These are phyloP conservation scores for Vanderwaltozyma yarrowii DNA, from an alignment of 805 yeast species.

Conservation along the genomic window DNA sequence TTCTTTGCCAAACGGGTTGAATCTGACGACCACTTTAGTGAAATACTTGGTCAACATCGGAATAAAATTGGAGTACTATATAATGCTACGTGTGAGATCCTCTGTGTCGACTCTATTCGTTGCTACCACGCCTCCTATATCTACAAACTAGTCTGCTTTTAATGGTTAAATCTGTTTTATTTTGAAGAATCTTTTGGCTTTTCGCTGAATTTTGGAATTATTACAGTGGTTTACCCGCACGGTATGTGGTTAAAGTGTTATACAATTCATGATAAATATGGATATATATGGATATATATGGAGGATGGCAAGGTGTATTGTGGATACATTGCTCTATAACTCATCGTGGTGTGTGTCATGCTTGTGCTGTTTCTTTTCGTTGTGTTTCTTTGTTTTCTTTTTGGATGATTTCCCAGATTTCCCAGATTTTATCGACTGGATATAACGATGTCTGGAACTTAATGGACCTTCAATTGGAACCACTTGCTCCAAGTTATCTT, in stretches of 20 bases:
- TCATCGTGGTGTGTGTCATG: conserved; percentile 7
- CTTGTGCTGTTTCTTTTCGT: background rate
- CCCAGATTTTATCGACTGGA: conserved; percentile 10
- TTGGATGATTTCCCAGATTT: conserved; percentile 4
- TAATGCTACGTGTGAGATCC: too few species aligned
- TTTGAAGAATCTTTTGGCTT: too few species aligned
- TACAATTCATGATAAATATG: too few species aligned
- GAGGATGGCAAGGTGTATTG: background rate
- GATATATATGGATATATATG: background rate
- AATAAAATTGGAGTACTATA: too few species aligned
- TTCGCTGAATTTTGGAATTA: too few species aligned
- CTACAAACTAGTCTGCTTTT: too few species aligned
- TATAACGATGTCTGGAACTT: conserved; percentile 16
- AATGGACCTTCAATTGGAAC: conserved; percentile 28
- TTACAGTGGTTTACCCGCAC: too few species aligned
- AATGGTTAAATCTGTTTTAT: too few species aligned
- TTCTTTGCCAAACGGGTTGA: conserved; percentile 66
- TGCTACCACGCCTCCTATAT: too few species aligned
- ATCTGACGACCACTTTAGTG: conserved; percentile 61
- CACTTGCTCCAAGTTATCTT: conserved; percentile 6
- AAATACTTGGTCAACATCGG: conserved; percentile 89
- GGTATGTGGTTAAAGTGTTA: too few species aligned
- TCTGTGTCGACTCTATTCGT: too few species aligned
- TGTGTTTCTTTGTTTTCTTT: conserved; percentile 2
- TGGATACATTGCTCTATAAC: conserved; percentile 1